Percentiles rank a stretch among this genome's conserved stretches.
Conservation (phyloP, 2,329 filamentous ascomycete genomes). For the Penicillium glabrum region DNA sequence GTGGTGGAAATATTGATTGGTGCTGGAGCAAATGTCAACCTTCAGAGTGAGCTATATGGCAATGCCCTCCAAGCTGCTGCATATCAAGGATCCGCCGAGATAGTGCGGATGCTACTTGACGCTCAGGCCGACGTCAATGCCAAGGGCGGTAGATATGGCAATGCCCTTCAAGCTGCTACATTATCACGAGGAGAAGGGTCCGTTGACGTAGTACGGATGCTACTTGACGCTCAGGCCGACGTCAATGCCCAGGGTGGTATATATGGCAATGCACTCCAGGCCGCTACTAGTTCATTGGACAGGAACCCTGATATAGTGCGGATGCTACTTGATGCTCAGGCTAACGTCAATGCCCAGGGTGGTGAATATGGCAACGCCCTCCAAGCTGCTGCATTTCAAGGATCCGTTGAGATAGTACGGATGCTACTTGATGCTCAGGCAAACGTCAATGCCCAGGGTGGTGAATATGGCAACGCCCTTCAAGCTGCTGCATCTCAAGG, state of each 20-base stretch:
- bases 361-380: neutral
- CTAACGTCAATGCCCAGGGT: neutral
- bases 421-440: neutral
- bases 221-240: neutral
- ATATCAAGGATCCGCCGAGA: neutral
- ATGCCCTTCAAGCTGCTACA: too few species aligned
- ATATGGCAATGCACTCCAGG: neutral
- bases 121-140: conserved; percentile 1
- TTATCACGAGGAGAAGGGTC: too few species aligned
- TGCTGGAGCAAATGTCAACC: too few species aligned
- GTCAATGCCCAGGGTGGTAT: neutral
- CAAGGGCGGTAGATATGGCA: neutral
- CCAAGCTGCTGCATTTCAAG: neutral
- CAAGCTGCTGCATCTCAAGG: too few species aligned
- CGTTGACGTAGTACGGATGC: too few species aligned
- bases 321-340: neutral
- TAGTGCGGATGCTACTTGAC: neutral
- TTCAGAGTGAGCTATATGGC: too few species aligned
- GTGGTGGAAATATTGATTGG: neutral
- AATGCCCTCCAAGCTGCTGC: conserved; percentile 1
- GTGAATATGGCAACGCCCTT: neutral
- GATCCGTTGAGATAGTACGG: neutral
- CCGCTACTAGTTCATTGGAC: too few species aligned
- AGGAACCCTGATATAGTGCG: neutral
- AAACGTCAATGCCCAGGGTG: neutral